phyloP scores from a whole-genome alignment of 202 grass and related monocot genomes.

The Cymbopogon flexuosus region DNA sequence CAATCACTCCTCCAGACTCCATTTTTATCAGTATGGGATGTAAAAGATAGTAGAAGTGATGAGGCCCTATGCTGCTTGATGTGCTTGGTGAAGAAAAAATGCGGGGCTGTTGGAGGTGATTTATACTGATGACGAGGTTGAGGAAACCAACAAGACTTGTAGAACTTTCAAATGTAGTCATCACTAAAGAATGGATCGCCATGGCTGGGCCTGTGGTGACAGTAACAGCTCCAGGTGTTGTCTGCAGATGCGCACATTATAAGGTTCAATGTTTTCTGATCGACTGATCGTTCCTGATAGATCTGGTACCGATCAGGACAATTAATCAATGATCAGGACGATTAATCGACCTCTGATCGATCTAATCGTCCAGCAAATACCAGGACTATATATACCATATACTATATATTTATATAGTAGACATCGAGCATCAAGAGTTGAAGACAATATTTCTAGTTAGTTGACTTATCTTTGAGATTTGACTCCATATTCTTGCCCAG shows the following conservation, averaged over 20 bases:
- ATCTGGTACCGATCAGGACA: too few relatives aligned
- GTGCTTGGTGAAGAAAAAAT: slow-evolving; percentile 39
- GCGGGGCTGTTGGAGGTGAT: slow-evolving; percentile 3
- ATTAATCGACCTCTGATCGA: too few relatives aligned
- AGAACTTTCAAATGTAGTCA: slow-evolving; percentile 36
- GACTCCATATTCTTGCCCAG: too few relatives aligned
- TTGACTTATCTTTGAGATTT: too few relatives aligned
- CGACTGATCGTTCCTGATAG: too few relatives aligned
- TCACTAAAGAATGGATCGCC: slow-evolving; percentile 42
- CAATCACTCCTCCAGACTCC: slow-evolving; percentile 50
- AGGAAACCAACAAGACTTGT: slow-evolving; percentile 4
- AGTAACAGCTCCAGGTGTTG: slow-evolving; percentile 29
- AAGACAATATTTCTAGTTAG: too few relatives aligned
- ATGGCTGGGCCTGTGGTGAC: slow-evolving; percentile 37
- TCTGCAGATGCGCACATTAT: slow-evolving; percentile 14
- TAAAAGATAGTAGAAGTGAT: slow-evolving; percentile 13
- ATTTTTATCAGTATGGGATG: slow-evolving; percentile 34
- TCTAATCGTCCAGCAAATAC: too few relatives aligned
- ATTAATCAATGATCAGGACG: too few relatives aligned
- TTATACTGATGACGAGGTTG: slow-evolving; percentile 39
- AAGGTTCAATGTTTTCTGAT: too few relatives aligned
- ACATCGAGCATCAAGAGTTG: too few relatives aligned
- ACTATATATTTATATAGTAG: too few relatives aligned
- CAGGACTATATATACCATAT: too few relatives aligned
- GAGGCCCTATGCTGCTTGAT: slow-evolving; percentile 12